Evolutionary conservation across 140 eudicot species (phyloP).

Genomic region (Senecio squalidus): DNA sequence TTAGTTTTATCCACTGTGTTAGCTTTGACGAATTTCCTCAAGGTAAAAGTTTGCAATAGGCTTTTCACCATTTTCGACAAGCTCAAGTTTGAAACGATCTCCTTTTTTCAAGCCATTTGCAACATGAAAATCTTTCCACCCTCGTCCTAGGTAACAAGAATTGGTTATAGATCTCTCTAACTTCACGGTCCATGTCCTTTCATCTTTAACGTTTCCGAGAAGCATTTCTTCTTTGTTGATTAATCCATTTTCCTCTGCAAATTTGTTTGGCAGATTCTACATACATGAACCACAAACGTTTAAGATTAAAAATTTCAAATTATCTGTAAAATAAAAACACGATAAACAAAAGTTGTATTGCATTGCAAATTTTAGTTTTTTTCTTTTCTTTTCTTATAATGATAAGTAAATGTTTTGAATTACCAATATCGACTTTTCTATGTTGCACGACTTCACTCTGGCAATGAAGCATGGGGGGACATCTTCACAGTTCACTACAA

Average conservation of each 20-base stretch:
- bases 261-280: slow-evolving; percentile 7
- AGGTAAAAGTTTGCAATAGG: slow-evolving; percentile 9
- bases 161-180: neutral
- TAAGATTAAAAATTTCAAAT: neutral
- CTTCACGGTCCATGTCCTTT: slow-evolving; percentile 4
- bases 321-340: neutral
- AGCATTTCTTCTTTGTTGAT: neutral
- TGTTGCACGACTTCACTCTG: neutral
- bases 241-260: slow-evolving; percentile 10
- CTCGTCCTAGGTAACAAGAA: neutral
- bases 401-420: neutral
- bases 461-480: neutral
- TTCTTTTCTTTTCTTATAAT: neutral
- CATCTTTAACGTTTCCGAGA: slow-evolving; percentile 1
- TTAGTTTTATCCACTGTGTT: neutral
- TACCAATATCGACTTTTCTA: slow-evolving; percentile 1
- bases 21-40: neutral
- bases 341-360: neutral
- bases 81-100: slow-evolving; percentile 12
- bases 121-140: slow-evolving; percentile 12
- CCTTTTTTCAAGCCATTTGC: slow-evolving; percentile 17
- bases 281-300: neutral
- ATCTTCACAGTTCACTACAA: neutral
- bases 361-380: neutral
- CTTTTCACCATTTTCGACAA: neutral